Conservation (phyloP, 805 yeast species). For the Diddensiella transvaalensis region DNA sequence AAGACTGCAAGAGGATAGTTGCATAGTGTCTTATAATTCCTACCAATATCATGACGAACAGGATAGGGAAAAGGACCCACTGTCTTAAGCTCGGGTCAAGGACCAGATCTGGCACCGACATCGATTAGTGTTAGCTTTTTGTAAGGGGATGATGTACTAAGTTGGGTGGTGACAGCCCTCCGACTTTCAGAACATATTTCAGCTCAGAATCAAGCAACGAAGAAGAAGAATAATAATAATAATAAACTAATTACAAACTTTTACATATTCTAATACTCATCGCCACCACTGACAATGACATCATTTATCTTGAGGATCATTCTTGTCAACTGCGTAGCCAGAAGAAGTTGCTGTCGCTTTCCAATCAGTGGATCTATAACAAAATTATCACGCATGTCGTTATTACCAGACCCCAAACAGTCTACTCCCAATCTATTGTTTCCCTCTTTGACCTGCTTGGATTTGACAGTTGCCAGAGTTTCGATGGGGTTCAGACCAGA, state of each 20-base stretch:
- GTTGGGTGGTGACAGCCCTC: too few species aligned
- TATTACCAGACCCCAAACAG: constrained; percentile 82
- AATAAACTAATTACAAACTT: not conserved
- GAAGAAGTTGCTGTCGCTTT: constrained; percentile 88
- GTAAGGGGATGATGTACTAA: too few species aligned
- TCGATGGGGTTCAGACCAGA: constrained; percentile 95
- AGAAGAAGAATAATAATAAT: not conserved
- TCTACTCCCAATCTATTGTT: constrained; percentile 83
- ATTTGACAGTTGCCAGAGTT: constrained; percentile 75
- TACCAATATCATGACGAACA: constrained; percentile 82
- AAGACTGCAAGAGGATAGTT: constrained; percentile 56
- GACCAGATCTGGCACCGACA: constrained; percentile 45
- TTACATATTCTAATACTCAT: constrained; percentile 43
- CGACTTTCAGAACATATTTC: too few species aligned
- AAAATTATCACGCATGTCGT: constrained; percentile 90
- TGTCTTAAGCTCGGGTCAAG: constrained; percentile 78
- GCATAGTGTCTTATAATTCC: constrained; percentile 74
- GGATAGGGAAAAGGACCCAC: constrained; percentile 91
- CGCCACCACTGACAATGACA: constrained; percentile 87
- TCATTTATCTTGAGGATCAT: constrained; percentile 97
- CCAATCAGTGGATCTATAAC: constrained; percentile 97
- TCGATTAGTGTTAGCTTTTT: too few species aligned
- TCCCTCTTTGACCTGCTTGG: constrained; percentile 74
- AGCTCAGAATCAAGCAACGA: too few species aligned
- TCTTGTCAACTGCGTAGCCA: constrained; percentile 96